These are phyloP conservation scores for Sporobolomyces pararoseus DNA, from an alignment of 768 basidiomycete genomes.

Conservation along the genomic window DNA sequence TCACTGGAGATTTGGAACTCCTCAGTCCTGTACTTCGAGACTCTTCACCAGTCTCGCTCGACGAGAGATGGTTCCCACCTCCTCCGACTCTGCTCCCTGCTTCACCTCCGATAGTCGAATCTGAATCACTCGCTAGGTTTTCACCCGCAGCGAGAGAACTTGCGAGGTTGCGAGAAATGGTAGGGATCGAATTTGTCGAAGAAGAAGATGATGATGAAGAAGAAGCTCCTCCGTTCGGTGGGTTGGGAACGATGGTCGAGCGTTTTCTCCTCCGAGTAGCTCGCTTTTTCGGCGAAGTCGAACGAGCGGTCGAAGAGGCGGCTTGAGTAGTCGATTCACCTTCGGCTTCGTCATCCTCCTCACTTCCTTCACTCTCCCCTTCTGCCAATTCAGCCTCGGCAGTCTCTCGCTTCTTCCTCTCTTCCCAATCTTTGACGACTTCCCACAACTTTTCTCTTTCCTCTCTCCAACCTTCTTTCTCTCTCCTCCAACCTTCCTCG, in stretches of 20 bases:
- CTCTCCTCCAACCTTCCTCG: conserved; percentile 71
- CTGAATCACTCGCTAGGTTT: conserved; percentile 29
- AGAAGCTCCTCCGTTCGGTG: neutral
- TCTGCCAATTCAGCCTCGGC: conserved; percentile 43
- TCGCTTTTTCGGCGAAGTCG: conserved; percentile 1
- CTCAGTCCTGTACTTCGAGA: neutral
- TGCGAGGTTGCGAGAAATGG: conserved; percentile 11
- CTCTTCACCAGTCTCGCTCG: neutral
- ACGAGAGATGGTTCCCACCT: neutral
- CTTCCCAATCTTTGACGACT: conserved; percentile 80
- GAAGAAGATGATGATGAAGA: conserved; percentile 6
- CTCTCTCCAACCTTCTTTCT: conserved; percentile 75
- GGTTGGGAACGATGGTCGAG: conserved; percentile 19
- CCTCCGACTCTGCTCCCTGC: neutral
- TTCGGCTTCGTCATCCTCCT: conserved; percentile 42
- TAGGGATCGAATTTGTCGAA: neutral
- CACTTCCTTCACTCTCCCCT: conserved; percentile 47
- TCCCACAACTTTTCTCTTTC: conserved; percentile 71
- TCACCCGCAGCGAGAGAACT: neutral
- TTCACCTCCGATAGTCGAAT: conserved; percentile 38
- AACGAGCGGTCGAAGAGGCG: neutral
- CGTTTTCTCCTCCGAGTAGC: conserved; percentile 19
- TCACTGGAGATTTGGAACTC: neutral
- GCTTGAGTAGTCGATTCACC: no score
- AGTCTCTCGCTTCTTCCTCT: conserved; percentile 52